phyloP scores from a whole-genome alignment of 345 rosid species.

The Arabis hirsuta region DNA sequence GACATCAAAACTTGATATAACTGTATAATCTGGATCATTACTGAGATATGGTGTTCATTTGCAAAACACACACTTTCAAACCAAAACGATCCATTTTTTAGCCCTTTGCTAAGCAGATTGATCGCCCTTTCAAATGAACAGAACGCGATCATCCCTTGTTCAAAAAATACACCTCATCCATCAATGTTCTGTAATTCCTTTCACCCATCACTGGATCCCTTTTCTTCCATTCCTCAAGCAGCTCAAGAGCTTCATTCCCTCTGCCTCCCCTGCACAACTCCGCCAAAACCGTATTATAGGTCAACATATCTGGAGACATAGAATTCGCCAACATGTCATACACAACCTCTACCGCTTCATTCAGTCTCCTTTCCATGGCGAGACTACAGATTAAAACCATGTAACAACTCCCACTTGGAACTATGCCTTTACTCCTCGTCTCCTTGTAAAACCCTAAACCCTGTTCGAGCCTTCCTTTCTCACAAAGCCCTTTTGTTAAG shows the following conservation, averaged over 20 bases:
- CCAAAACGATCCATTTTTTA: neutral
- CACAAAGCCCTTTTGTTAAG: slow-evolving; percentile 77
- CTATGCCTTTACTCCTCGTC: slow-evolving; percentile 67
- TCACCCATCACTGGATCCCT: slow-evolving; percentile 71
- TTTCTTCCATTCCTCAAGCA: slow-evolving; percentile 79
- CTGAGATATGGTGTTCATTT: neutral
- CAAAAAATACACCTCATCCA: slow-evolving; percentile 57
- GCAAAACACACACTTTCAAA: neutral
- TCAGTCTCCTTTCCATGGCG: slow-evolving; percentile 57
- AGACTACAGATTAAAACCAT: slow-evolving; percentile 85
- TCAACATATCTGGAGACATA: slow-evolving; percentile 71
- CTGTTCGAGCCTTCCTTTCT: slow-evolving; percentile 66
- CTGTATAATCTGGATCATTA: neutral
- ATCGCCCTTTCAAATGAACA: neutral
- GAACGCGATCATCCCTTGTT: slow-evolving; percentile 46
- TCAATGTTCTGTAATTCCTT: slow-evolving; percentile 60
- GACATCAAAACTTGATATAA: slow-evolving; percentile 12
- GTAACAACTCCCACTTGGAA: slow-evolving; percentile 63
- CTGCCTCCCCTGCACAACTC: slow-evolving; percentile 76
- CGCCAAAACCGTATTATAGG: slow-evolving; percentile 76
- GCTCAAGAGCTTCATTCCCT: slow-evolving; percentile 65
- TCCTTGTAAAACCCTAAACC: slow-evolving; percentile 84
- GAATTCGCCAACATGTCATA: slow-evolving; percentile 73
- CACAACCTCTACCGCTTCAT: slow-evolving; percentile 57
- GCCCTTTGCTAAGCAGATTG: neutral